Percentiles rank a stretch among this genome's conserved stretches.
phyloP scores from a whole-genome alignment of 768 basidiomycete genomes.

The Collybiopsis confluens region DNA sequence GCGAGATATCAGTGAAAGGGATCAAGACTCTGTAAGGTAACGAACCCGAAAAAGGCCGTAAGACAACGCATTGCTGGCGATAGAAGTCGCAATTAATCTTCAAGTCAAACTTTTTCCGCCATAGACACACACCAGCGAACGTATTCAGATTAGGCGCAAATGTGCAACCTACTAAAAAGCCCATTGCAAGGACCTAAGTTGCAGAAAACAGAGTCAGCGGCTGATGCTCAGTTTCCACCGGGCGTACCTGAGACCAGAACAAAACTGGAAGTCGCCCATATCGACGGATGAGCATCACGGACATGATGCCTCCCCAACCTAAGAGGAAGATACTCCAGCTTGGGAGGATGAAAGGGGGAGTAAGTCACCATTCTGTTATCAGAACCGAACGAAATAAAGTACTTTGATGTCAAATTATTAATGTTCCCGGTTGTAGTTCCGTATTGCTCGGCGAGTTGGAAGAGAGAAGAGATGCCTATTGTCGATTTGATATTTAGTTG shows the following conservation, averaged over 20 bases:
- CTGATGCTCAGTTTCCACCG: background rate
- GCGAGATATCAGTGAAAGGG: background rate
- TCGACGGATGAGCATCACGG: conserved; percentile 47
- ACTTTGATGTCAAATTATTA: conserved; percentile 54
- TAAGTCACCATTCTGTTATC: too few relatives aligned
- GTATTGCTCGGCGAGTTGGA: conserved; percentile 50
- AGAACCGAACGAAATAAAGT: conserved; percentile 2
- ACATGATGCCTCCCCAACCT: conserved; percentile 45
- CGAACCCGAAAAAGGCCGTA: conserved; percentile 27
- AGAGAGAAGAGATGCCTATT: conserved; percentile 51
- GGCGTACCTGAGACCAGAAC: conserved; percentile 41
- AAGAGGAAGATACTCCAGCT: conserved; percentile 41
- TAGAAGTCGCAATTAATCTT: background rate
- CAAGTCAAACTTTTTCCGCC: too few relatives aligned
- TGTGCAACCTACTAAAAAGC: conserved; percentile 48
- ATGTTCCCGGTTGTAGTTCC: conserved; percentile 46
- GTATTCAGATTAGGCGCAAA: conserved; percentile 47
- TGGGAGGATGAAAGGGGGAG: too few relatives aligned
- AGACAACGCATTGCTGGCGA: conserved; percentile 27
- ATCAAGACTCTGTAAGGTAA: background rate
- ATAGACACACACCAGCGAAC: conserved; percentile 27
- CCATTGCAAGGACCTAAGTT: conserved; percentile 39
- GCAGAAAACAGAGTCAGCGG: background rate
- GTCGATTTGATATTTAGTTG: background rate
- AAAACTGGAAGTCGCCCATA: conserved; percentile 57